Percentiles rank a stretch among this genome's conserved stretches.
Conservation (phyloP, 2,329 filamentous ascomycete species). For the Ophiostoma sp. region DNA sequence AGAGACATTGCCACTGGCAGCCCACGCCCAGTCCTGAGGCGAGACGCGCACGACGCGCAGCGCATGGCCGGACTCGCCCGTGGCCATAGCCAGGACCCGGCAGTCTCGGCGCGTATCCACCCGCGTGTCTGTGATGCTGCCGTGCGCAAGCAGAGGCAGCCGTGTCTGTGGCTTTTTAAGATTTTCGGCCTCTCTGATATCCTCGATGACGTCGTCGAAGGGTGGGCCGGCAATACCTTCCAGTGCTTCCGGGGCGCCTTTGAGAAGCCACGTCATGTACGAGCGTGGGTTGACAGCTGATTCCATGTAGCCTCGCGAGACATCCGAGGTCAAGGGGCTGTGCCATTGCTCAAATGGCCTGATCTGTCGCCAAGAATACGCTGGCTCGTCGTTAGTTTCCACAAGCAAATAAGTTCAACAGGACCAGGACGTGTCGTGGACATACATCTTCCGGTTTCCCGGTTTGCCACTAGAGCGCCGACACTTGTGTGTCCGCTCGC, state of each 20-base stretch:
- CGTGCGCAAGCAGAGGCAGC: slow-evolving; percentile 48
- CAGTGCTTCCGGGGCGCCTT: slow-evolving; percentile 47
- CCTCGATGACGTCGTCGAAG: slow-evolving; percentile 36
- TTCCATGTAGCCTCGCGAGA: neutral
- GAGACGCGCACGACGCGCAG: slow-evolving; percentile 51
- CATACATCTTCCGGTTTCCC: slow-evolving; percentile 7
- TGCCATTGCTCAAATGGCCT: slow-evolving; percentile 31
- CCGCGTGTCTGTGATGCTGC: slow-evolving; percentile 46
- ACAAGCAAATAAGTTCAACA: neutral
- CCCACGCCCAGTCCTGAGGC: slow-evolving; percentile 53
- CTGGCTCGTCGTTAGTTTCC: slow-evolving; percentile 19
- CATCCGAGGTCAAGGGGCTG: slow-evolving; percentile 25
- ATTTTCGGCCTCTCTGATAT: slow-evolving; percentile 30
- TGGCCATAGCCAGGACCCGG: slow-evolving; percentile 43
- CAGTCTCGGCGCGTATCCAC: slow-evolving; percentile 29
- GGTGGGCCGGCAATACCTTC: slow-evolving; percentile 36
- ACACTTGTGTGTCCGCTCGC: neutral
- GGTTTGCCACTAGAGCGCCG: slow-evolving; percentile 24
- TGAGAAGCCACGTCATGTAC: slow-evolving; percentile 48
- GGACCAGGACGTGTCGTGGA: neutral
- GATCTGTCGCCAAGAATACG: slow-evolving; percentile 31
- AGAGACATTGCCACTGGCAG: slow-evolving; percentile 39
- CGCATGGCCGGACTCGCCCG: slow-evolving; percentile 54
- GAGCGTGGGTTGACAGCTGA: slow-evolving; percentile 23
- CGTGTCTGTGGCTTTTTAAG: slow-evolving; percentile 20